These are phyloP conservation scores for Mortierella sp. DNA, from an alignment of 371 early-diverging fungal species.

Conservation along the genomic window DNA sequence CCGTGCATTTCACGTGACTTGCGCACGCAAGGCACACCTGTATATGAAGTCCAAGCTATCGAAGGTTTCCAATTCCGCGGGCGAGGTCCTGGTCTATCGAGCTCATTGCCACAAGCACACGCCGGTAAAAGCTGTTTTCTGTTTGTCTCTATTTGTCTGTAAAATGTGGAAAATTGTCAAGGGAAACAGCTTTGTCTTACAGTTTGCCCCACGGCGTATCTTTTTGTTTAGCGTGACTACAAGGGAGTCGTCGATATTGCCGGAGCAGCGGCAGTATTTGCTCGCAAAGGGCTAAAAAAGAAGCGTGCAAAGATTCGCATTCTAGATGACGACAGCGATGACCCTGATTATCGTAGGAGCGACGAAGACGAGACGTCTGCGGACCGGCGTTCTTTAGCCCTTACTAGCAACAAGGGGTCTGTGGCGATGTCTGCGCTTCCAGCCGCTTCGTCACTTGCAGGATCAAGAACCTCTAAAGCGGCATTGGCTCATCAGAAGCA, in stretches of 20 bases:
- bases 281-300: conserved; percentile 38
- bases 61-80: conserved; percentile 63
- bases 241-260: conserved; percentile 39
- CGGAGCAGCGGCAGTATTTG: conserved; percentile 46
- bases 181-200: background rate
- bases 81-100: conserved; percentile 67
- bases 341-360: conserved; percentile 52
- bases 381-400: conserved; percentile 12
- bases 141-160: no score
- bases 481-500: conserved; percentile 73
- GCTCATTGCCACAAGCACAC: conserved; percentile 89
- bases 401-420: conserved; percentile 17
- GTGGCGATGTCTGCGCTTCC: conserved; percentile 15
- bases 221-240: conserved; percentile 29
- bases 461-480: conserved; percentile 63
- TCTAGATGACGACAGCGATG: conserved; percentile 59
- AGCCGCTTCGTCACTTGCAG: conserved; percentile 48
- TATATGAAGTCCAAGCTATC: conserved; percentile 82
- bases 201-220: background rate
- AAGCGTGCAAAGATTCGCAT: conserved; percentile 31
- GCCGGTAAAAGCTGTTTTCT: conserved; percentile 61
- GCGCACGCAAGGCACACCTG: conserved; percentile 88
- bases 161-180: no score
- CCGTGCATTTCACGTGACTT: conserved; percentile 94
- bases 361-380: conserved; percentile 19